Evolutionary conservation across 495 filamentous ascomycete species (phyloP), one percentile per base, ranked within the genome.

Genomic region (Hamigera avellanea): DNA sequence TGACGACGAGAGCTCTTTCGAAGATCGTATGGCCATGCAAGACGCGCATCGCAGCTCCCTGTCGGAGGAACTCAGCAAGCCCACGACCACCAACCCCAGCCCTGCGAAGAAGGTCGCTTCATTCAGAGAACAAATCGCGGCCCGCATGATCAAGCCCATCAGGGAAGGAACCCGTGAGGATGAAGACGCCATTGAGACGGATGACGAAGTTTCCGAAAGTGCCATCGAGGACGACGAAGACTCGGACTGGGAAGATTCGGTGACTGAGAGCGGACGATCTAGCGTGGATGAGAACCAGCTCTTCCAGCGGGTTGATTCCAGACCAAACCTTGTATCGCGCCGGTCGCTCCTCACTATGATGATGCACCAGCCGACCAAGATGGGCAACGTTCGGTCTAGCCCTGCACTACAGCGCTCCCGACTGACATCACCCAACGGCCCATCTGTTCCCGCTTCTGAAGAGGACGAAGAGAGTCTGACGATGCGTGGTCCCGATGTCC

Each of bases 271-370:
- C 47, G 85, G 76, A 15, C 78, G 76, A 36, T 83, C 85, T 0
- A 89, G 80, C 49, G 68, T 83, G 16, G 82, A 89, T 37, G 85
- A 91, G 14, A 77, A 75, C 41, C 64, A 75, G 36, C 64, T 83
- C 44, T 96, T 96, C 69, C 76, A 85, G 52, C 78, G 91, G 6
- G 87, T 96, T 19, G 86, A 95, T 53, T 95, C 89, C 14, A 74
- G 77, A 44, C 78, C 83, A 1, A 83, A 94, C 42, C 71, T 98
- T 3, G 77, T 81, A 8, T 93, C 93, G 6, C 76, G 83, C 15
- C 77, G 83, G 33, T 96, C 91, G 14, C 70, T 96, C 18, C 77
- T 99, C 35, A 94, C 91, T 1, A 80, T 86, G 37, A 78, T 88
- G 72, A 72, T 99, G 53, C 80, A 88, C 46, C 77, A 86, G 44